A percentile compares a stretch with the other conserved stretches of the same genome.
Evolutionary conservation across 306 rosid species (phyloP).

Genomic region (Corylus americana): DNA sequence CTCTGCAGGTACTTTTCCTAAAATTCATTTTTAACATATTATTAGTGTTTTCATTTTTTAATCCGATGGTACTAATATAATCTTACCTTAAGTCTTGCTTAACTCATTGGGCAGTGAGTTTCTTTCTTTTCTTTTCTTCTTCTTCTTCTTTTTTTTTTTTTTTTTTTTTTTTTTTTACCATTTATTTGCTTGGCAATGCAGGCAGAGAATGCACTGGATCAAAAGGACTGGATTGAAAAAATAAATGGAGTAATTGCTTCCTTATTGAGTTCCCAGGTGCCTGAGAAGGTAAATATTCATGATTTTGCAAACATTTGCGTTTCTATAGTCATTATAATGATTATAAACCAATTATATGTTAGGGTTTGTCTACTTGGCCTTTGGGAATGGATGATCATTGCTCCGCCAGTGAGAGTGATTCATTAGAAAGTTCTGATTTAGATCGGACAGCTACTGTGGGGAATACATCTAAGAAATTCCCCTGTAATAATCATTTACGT

Average conservation of each 20-base stretch:
- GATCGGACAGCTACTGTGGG: slow-evolving; percentile 29
- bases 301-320: slow-evolving; percentile 22
- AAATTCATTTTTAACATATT: slow-evolving; percentile 1
- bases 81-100: background rate
- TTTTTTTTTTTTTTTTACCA: background rate
- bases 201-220: slow-evolving; percentile 85
- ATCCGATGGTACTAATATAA: slow-evolving; percentile 17
- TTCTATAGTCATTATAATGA: slow-evolving; percentile 27
- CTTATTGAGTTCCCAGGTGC: slow-evolving; percentile 62
- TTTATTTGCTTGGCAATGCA: slow-evolving; percentile 31
- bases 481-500: slow-evolving; percentile 34
- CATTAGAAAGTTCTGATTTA: slow-evolving; percentile 31
- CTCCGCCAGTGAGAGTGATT: slow-evolving; percentile 29
- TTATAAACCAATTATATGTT: slow-evolving; percentile 33
- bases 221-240: slow-evolving; percentile 89
- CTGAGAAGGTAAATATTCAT: slow-evolving; percentile 49
- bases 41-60: slow-evolving; percentile 14
- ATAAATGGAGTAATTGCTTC: slow-evolving; percentile 81
- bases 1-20: slow-evolving; percentile 63
- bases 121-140: no score
- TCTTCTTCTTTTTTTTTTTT: no score
- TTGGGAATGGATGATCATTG: slow-evolving; percentile 28
- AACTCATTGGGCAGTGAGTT: background rate
- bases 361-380: slow-evolving; percentile 47
- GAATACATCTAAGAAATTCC: slow-evolving; percentile 30